Percentiles rank a stretch among this genome's conserved stretches.
These are phyloP conservation scores for Nakataea oryzae DNA, from an alignment of 2,329 filamentous ascomycete species.

Conservation along the genomic window DNA sequence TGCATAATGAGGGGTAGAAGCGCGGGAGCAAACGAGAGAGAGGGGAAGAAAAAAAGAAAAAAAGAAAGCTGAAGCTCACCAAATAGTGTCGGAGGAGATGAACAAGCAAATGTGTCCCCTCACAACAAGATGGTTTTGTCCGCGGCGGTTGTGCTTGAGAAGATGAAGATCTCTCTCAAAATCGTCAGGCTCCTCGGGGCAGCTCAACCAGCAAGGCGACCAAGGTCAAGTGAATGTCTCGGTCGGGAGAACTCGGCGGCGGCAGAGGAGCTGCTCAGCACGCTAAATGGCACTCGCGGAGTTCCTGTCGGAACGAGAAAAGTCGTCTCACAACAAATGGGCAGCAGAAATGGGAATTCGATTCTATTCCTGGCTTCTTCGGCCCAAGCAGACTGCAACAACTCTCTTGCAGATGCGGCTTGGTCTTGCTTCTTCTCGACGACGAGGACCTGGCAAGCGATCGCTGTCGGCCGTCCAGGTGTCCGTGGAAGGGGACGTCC, in stretches of 20 bases:
- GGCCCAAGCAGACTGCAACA: slow-evolving; percentile 9
- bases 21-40: too few species aligned
- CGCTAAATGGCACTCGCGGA: slow-evolving; percentile 2
- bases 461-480: background rate
- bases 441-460: background rate
- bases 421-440: slow-evolving; percentile 13
- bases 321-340: background rate
- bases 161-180: slow-evolving; percentile 7
- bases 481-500: background rate
- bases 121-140: slow-evolving; percentile 17
- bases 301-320: background rate
- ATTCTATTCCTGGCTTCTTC: background rate
- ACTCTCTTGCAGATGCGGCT: slow-evolving; percentile 15
- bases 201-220: background rate
- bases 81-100: slow-evolving; percentile 62
- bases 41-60: background rate
- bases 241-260: slow-evolving; percentile 2
- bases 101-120: slow-evolving; percentile 98
- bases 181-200: slow-evolving; percentile 1
- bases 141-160: slow-evolving; percentile 19
- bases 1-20: too few species aligned
- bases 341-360: background rate
- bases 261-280: background rate
- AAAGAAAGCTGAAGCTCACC: slow-evolving; percentile 37
- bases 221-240: slow-evolving; percentile 5